Base-by-base conservation (phyloP, 495 filamentous ascomycete species). In the Aspergillus panamensis region DNA sequence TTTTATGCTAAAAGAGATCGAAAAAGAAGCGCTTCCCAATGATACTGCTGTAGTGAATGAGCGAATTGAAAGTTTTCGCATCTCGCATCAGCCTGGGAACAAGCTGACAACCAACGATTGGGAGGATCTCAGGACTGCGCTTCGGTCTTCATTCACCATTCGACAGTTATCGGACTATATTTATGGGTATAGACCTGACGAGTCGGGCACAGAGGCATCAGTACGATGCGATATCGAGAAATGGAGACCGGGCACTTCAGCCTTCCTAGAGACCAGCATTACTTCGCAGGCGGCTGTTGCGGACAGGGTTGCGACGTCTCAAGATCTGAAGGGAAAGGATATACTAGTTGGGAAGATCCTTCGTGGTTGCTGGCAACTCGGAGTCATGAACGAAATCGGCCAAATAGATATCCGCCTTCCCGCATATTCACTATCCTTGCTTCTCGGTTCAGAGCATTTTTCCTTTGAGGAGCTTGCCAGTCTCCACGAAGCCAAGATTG, bases 281-380 rank as follows among this genome's bases (percentile, higher is more conserved):
- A 31, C 4, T 8, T 40, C 43, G 8, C 49, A 53, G 8, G 48
- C 55, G 29, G 48, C 37, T 9, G 42, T 62, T 55, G 39, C 60
- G 13, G 37, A 48, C 32, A 55, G 65, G 49, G 30, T 63, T 48
- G 60, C 60, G 9, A 45, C 50, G 14, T 31, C 62, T 17, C 60
- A 57, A 37, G 60, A 53, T 12, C 48, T 67, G 19, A 71, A 60
- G 45, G 60, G 61, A 8, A 80, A 80, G 48, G 14, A 70, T 0
- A 40, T 66, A 1, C 50, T 79, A 10, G 68, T 69, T 33, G 70
- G 77, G 39, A 68, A 45, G 17, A 73, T 82, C 31, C 62, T 80
- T 48, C 68, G 74, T 12, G 70, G 75, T 17, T 73, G 68, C 53
- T 82, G 79, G 79, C 55, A 76, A 20, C 52, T 82, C 30, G 70